Percentiles rank a stretch among this genome's conserved stretches.
phyloP scores from a whole-genome alignment of 352 stramenopile species.

The Pythium utonaiense region DNA sequence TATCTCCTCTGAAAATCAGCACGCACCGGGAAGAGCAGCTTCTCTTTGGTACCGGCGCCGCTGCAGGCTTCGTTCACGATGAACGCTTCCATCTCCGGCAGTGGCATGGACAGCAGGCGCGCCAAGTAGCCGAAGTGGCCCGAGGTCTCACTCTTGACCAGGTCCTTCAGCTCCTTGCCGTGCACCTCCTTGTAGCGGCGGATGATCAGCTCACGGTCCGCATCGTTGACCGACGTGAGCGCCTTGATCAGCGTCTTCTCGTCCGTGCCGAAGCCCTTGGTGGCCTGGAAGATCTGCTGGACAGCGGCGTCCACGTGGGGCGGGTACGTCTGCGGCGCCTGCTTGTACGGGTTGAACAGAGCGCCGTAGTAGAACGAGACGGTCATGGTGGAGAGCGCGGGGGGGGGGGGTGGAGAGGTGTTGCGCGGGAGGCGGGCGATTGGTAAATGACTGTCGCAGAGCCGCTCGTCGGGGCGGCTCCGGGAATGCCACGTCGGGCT shows the following conservation, averaged over 20 bases:
- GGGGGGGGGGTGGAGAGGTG: not conserved
- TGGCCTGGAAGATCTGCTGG: constrained; percentile 53
- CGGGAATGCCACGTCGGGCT: not conserved
- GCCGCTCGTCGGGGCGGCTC: not conserved
- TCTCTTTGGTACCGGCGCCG: constrained; percentile 52
- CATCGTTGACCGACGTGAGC: constrained; percentile 40
- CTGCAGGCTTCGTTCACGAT: constrained; percentile 54
- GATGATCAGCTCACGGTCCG: constrained; percentile 55
- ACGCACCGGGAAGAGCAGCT: constrained; percentile 63
- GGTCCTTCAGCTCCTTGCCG: constrained; percentile 50
- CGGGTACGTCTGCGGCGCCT: constrained; percentile 23
- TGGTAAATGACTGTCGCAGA: constrained; percentile 6
- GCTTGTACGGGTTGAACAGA: constrained; percentile 19
- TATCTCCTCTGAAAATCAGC: too few species aligned
- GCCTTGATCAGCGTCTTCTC: constrained; percentile 53
- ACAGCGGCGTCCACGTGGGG: constrained; percentile 52
- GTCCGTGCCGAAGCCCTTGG: constrained; percentile 67
- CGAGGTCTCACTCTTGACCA: constrained; percentile 59
- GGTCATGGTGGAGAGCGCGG: constrained; percentile 19
- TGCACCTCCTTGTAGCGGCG: constrained; percentile 70
- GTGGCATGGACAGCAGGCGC: constrained; percentile 52
- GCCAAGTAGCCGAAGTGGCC: constrained; percentile 71
- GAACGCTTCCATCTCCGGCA: constrained; percentile 66
- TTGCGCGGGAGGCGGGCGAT: too few species aligned
- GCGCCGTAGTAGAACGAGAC: constrained; percentile 28